Base-by-base conservation (phyloP, 2,329 filamentous ascomycete species). In the Xylariaceae sp. region DNA sequence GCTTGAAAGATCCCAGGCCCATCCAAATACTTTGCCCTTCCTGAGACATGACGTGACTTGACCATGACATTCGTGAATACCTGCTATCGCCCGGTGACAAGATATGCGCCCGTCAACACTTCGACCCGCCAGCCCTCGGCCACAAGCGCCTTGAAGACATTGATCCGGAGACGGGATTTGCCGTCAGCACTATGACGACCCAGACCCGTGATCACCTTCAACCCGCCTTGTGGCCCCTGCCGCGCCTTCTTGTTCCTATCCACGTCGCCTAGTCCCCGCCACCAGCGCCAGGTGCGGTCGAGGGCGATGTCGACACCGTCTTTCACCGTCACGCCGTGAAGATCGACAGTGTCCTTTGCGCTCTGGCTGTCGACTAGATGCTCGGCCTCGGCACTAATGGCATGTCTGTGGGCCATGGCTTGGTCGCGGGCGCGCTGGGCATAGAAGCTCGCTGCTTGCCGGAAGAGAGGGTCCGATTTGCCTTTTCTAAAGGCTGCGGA, bases 111-210 rank as follows among this genome's bases (percentile, higher is more conserved):
- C 22, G 80, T 82, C 35, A 82, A 76, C 36, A 86, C 75, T 62
- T 89, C 80, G 25, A 93, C 72, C 61, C 80, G 89, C 92, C 92
- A 97, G 1, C 90, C 90, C 49, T 92, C 87, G 36, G 79, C 76
- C 32, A 83, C 75, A 34, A 97, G 70, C 60, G 83, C 83, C 59
- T 81, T 83, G 37, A 78, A 83, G n/a, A 97, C 90, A 14, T 86
- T 86, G 45, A 85, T 85, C 5, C 90, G 85, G 48, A 97, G 65
- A 55, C 81, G 83, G 2, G 86, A 88, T 44, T 79, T 83, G 1
- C 90, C 89, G 42, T 85, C 82, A 37, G 81, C 76, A 57, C 82
- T 93, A 66, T 97, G 92, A 43, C 76, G 76, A 1, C 92, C 92
- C 12, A 84, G 63, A 1, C 92, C 92, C 3, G 90, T 95, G 43